phyloP scores from a whole-genome alignment of 768 basidiomycete species.

The Amylocystis lapponica region DNA sequence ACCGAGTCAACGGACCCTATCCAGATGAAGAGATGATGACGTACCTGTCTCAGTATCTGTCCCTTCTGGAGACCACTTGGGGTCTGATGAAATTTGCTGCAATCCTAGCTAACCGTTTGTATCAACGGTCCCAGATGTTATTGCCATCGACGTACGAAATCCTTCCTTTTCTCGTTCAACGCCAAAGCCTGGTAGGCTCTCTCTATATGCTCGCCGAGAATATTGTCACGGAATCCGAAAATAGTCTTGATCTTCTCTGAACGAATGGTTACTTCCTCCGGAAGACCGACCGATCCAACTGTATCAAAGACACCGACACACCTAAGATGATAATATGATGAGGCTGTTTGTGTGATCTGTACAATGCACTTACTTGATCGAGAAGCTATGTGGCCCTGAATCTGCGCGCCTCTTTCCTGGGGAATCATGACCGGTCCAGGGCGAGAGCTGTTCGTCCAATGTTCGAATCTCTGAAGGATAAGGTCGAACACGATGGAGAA shows the following conservation, averaged over 20 bases:
- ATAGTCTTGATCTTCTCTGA: conserved; percentile 41
- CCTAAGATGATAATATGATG: conserved; percentile 26
- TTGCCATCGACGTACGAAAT: conserved; percentile 47
- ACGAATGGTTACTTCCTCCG: conserved; percentile 51
- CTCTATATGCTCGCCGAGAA: conserved; percentile 58
- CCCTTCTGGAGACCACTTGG: conserved; percentile 43
- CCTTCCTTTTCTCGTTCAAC: conserved; percentile 57
- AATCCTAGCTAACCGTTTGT: conserved; percentile 34
- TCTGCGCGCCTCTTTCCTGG: conserved; percentile 49
- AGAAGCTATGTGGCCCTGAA: conserved; percentile 43
- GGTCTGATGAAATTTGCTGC: conserved; percentile 60
- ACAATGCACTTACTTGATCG: conserved; percentile 46
- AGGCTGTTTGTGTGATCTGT: neutral
- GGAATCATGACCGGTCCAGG: conserved; percentile 49
- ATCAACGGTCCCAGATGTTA: neutral
- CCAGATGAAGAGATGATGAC: neutral
- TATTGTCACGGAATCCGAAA: conserved; percentile 60
- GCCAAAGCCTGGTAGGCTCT: conserved; percentile 67
- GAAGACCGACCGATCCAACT: conserved; percentile 67
- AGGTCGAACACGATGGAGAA: neutral
- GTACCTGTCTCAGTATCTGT: conserved; percentile 59
- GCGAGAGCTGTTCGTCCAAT: conserved; percentile 40
- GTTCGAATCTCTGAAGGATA: conserved; percentile 27
- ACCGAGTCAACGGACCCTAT: neutral
- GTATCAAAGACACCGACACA: conserved; percentile 76